phyloP scores from a whole-genome alignment of 495 filamentous ascomycete species.

The Lasiosphaeria hispida region DNA sequence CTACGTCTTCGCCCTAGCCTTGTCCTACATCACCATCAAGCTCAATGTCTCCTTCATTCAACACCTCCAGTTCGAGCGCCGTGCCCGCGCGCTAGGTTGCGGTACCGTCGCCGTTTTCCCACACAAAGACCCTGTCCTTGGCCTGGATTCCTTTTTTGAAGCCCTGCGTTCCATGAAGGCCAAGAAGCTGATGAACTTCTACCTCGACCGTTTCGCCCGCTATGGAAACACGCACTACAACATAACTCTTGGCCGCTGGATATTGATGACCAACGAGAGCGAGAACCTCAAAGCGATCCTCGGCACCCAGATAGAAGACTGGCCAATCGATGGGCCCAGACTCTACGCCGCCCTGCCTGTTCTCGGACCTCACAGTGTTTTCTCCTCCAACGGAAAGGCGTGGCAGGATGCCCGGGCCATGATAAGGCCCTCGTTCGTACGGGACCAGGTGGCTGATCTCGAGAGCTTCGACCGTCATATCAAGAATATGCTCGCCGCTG shows the following conservation, averaged over 20 bases:
- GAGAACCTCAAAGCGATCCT: conserved; percentile 74
- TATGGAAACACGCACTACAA: conserved; percentile 35
- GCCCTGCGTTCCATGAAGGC: conserved; percentile 26
- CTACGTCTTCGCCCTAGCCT: not conserved
- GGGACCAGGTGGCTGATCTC: conserved; percentile 51
- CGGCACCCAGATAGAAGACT: conserved; percentile 64
- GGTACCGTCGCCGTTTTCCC: conserved; percentile 28
- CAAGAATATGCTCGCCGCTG: conserved; percentile 46
- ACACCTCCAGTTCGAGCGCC: conserved; percentile 10
- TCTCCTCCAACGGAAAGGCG: conserved; percentile 64
- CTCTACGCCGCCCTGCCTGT: conserved; percentile 32
- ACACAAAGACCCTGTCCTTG: conserved; percentile 42
- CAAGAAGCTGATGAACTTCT: conserved; percentile 27
- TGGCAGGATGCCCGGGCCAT: conserved; percentile 58
- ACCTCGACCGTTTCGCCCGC: conserved; percentile 17
- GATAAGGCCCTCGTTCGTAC: conserved; percentile 47
- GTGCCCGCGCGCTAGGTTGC: conserved; percentile 20
- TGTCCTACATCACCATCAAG: conserved; percentile 6
- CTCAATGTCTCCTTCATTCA: conserved; percentile 8
- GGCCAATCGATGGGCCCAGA: conserved; percentile 34
- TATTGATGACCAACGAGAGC: conserved; percentile 61
- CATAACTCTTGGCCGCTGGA: conserved; percentile 24
- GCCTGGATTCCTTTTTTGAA: conserved; percentile 38
- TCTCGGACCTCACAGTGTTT: conserved; percentile 53
- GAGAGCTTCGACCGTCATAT: conserved; percentile 58